A percentile compares a stretch with the other conserved stretches of the same genome.
These are phyloP conservation scores for Halteria grandinella DNA, from an alignment of 73 alveolate species.

Conservation along the genomic window DNA sequence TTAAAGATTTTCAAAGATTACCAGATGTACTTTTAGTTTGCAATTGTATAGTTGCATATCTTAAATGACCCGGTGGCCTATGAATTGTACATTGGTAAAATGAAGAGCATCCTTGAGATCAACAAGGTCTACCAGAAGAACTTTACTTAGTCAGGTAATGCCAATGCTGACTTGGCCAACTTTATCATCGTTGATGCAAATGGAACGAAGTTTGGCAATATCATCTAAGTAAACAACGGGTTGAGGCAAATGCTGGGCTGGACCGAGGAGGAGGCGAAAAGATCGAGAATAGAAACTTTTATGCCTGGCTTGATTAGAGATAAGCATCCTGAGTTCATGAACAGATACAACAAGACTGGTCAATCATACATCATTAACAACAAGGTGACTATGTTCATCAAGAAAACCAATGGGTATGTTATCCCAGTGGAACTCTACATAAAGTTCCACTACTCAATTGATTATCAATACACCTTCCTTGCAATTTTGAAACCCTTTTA, in stretches of 20 bases:
- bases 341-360: conserved; percentile 19
- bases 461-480: conserved; percentile 5
- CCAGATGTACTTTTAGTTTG: conserved; percentile 36
- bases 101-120: conserved; percentile 3
- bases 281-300: neutral
- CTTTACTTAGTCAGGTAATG: neutral
- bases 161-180: conserved; percentile 20
- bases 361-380: conserved; percentile 14
- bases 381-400: neutral
- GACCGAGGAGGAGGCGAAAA: conserved; percentile 14
- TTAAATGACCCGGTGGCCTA: conserved; percentile 28
- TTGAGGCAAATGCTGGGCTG: neutral
- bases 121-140: conserved; percentile 7
- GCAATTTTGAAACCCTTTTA: neutral
- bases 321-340: neutral
- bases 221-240: neutral
- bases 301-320: conserved; percentile 26
- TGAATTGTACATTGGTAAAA: conserved; percentile 12
- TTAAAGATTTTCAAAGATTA: conserved; percentile 2
- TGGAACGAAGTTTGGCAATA: neutral
- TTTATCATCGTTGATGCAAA: conserved; percentile 30
- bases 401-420: neutral
- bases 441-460: conserved; percentile 24
- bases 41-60: conserved; percentile 1
- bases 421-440: neutral